Evolutionary conservation across 768 basidiomycete species (phyloP).

Genomic region (Panaeolus papilionaceus): DNA sequence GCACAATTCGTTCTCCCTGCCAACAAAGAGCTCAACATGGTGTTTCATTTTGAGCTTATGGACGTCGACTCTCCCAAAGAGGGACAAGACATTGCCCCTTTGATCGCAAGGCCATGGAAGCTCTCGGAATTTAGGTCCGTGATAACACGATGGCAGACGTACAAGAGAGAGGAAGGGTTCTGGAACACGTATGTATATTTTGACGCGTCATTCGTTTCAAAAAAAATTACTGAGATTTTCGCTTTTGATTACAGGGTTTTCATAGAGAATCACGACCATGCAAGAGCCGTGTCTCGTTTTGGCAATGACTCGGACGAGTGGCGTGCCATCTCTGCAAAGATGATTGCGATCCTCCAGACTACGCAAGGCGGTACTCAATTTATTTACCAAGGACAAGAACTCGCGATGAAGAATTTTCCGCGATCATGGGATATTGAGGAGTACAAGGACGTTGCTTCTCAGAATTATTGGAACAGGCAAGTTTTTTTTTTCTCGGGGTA

Average conservation of each 20-base stretch:
- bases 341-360: conserved; percentile 66
- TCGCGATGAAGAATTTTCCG: conserved; percentile 71
- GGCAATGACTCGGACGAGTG: conserved; percentile 65
- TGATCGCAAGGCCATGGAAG: conserved; percentile 54
- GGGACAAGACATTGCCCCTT: conserved; percentile 41
- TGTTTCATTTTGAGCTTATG: conserved; percentile 70
- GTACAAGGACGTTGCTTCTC: conserved; percentile 72
- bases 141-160: conserved; percentile 60
- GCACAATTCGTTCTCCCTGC: conserved; percentile 61
- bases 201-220: conserved; percentile 26
- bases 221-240: too few relatives aligned
- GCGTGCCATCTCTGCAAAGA: conserved; percentile 65
- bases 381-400: conserved; percentile 79
- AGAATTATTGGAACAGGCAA: conserved; percentile 64
- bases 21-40: conserved; percentile 69
- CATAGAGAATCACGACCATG: conserved; percentile 76
- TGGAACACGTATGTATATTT: conserved; percentile 64
- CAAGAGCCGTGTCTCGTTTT: conserved; percentile 69
- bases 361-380: conserved; percentile 72
- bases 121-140: conserved; percentile 57
- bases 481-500: conserved; percentile 22
- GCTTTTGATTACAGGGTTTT: conserved; percentile 46
- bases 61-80: conserved; percentile 56
- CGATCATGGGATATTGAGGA: conserved; percentile 70
- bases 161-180: conserved; percentile 61